Percentiles rank a stretch among this genome's conserved stretches.
These are phyloP conservation scores for Trametes cubensis DNA, from an alignment of 768 basidiomycete genomes.

Conservation along the genomic window DNA sequence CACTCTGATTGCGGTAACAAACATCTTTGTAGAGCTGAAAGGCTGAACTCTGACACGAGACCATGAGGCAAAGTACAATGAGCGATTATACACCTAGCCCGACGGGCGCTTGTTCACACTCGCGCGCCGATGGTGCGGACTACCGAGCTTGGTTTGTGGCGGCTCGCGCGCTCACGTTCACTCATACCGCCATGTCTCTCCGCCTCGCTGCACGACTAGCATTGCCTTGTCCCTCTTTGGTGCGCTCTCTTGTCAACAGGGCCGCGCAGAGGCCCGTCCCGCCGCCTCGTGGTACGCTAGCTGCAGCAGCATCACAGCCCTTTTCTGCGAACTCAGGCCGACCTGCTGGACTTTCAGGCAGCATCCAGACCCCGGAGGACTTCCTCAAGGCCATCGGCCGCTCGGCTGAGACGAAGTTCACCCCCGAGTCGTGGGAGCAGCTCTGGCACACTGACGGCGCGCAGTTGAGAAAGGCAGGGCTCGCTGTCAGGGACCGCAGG, in stretches of 20 bases:
- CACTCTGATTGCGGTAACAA: background rate
- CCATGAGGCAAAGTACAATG: no score
- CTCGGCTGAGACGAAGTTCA: slow-evolving; percentile 62
- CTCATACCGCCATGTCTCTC: slow-evolving; percentile 23
- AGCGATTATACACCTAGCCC: background rate
- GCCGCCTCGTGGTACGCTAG: slow-evolving; percentile 37
- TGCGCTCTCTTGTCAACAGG: slow-evolving; percentile 38
- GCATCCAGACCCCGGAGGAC: slow-evolving; percentile 57
- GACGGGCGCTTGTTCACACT: background rate
- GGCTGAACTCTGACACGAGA: no score
- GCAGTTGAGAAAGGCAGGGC: slow-evolving; percentile 64
- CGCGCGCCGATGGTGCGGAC: background rate
- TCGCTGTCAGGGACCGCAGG: slow-evolving; percentile 73
- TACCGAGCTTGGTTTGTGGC: slow-evolving; percentile 17
- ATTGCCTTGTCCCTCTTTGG: slow-evolving; percentile 19
- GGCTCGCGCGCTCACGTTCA: background rate
- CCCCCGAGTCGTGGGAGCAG: slow-evolving; percentile 67
- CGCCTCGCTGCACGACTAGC: slow-evolving; percentile 23
- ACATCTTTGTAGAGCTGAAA: no score
- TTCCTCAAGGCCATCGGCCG: slow-evolving; percentile 81
- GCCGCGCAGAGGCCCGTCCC: slow-evolving; percentile 41
- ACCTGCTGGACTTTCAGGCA: slow-evolving; percentile 37
- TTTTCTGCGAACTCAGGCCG: background rate
- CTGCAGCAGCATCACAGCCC: slow-evolving; percentile 20
- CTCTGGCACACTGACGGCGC: slow-evolving; percentile 65